phyloP scores from a whole-genome alignment of 2,329 filamentous ascomycete genomes.

The Biscogniauxia mediterranea region DNA sequence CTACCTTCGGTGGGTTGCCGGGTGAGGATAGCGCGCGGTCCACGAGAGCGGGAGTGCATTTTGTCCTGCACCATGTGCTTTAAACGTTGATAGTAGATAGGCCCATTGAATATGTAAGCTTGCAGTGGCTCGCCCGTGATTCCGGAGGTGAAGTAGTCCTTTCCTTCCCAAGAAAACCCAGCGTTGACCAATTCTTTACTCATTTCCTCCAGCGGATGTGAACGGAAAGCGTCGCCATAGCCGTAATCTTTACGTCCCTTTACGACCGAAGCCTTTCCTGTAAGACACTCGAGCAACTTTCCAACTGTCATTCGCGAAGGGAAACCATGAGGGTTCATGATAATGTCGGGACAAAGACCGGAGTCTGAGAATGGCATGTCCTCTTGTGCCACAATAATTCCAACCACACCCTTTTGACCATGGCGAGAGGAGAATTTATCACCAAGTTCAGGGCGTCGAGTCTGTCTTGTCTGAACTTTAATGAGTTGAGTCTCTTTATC shows the following conservation, averaged over 20 bases:
- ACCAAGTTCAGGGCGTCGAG: constrained; percentile 87
- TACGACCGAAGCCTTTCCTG: constrained; percentile 89
- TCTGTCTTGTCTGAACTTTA: constrained; percentile 96
- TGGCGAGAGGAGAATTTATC: constrained; percentile 99
- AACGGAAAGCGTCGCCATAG: constrained; percentile 73
- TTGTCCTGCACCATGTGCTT: constrained; percentile 99
- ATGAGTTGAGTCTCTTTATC: constrained; percentile 83
- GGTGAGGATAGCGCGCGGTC: constrained; percentile 87
- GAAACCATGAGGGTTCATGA: constrained; percentile 99
- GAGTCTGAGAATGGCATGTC: constrained; percentile 94
- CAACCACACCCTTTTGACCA: constrained; percentile 96
- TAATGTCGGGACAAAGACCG: constrained; percentile 93
- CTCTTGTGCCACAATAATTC: constrained; percentile 93
- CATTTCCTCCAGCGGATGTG: constrained; percentile 86
- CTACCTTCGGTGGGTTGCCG: constrained; percentile 95
- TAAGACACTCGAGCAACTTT: constrained; percentile 92
- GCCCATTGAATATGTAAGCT: constrained; percentile 96
- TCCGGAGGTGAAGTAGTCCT: constrained; percentile 93
- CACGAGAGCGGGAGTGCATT: constrained; percentile 93
- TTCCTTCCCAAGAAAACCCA: constrained; percentile 95
- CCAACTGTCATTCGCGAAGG: constrained; percentile 99
- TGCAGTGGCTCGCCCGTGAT: constrained; percentile 93
- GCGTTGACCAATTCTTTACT: constrained; percentile 77
- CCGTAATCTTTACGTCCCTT: constrained; percentile 86
- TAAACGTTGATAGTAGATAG: constrained; percentile 98